These are phyloP conservation scores for Neurospora sp. DNA, from an alignment of 495 filamentous ascomycete species.

Conservation along the genomic window DNA sequence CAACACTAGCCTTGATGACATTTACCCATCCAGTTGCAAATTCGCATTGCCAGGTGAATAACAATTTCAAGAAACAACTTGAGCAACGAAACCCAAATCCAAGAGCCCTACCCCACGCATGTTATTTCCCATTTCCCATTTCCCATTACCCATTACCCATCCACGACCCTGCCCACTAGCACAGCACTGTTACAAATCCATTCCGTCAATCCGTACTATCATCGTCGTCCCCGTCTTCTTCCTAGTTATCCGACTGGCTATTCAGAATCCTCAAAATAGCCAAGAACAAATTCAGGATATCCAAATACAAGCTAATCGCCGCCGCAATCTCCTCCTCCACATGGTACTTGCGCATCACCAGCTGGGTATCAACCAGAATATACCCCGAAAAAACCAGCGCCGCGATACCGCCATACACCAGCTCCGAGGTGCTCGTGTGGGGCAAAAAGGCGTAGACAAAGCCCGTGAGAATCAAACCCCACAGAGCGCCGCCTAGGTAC, in stretches of 20 bases:
- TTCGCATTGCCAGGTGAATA: background rate
- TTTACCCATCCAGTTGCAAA: background rate
- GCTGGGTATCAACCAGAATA: conserved; percentile 91
- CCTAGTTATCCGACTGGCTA: conserved; percentile 73
- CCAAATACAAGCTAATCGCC: conserved; percentile 87
- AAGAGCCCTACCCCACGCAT: background rate
- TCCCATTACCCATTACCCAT: background rate
- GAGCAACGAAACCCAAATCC: background rate
- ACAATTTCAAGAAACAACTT: background rate
- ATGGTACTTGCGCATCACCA: conserved; percentile 90
- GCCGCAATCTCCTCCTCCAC: conserved; percentile 99
- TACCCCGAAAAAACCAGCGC: conserved; percentile 89
- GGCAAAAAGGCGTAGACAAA: conserved; percentile 85
- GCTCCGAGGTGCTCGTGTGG: conserved; percentile 62
- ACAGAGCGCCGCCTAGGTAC: conserved; percentile 83
- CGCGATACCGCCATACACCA: conserved; percentile 68
- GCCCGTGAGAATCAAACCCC: conserved; percentile 84
- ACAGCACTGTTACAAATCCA: background rate
- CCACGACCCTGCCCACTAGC: background rate
- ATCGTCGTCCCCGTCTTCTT: background rate
- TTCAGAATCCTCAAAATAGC: conserved; percentile 86
- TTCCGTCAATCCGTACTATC: background rate
- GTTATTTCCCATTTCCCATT: background rate
- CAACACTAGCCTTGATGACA: background rate
- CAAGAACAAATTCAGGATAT: conserved; percentile 94